Percentiles rank a stretch among this genome's conserved stretches.
These are phyloP conservation scores for Arxiozyma bovina DNA, from an alignment of 1,139 yeast species.

Conservation along the genomic window DNA sequence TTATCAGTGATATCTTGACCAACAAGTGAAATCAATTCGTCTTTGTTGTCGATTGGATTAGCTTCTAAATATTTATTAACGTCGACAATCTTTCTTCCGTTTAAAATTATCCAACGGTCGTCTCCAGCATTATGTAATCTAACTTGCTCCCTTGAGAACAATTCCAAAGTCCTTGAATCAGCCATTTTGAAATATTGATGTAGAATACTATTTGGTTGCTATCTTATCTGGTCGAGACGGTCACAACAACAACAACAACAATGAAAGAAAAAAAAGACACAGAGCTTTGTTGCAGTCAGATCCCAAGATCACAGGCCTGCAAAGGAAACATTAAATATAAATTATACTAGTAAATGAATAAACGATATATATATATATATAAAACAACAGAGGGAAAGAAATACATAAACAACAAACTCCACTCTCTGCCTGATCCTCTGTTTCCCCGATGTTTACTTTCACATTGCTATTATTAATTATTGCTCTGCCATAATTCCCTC, in stretches of 20 bases:
- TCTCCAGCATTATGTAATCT: slow-evolving; percentile 40
- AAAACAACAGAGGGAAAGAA: not conserved
- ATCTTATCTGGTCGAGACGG: too few species aligned
- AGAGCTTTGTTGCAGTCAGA: too few species aligned
- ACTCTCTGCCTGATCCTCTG: not conserved
- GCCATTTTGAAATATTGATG: not conserved
- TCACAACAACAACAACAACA: too few species aligned
- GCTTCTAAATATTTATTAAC: slow-evolving; percentile 70
- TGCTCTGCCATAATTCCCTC: not conserved
- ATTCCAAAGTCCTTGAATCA: slow-evolving; percentile 35
- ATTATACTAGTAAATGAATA: too few species aligned
- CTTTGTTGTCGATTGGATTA: slow-evolving; percentile 82
- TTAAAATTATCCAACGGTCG: slow-evolving; percentile 73
- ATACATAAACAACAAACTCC: too few species aligned
- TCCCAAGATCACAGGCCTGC: too few species aligned
- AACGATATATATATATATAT: too few species aligned
- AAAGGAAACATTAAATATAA: too few species aligned
- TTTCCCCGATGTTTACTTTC: not conserved
- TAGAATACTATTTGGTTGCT: not conserved
- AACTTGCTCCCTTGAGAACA: slow-evolving; percentile 38
- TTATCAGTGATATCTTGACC: slow-evolving; percentile 78
- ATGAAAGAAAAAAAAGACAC: too few species aligned
- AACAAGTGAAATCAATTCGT: slow-evolving; percentile 54
- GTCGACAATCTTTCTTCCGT: slow-evolving; percentile 71
- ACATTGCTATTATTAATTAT: not conserved